phyloP scores from a whole-genome alignment of 805 yeast genomes.

The Pichia californica region DNA sequence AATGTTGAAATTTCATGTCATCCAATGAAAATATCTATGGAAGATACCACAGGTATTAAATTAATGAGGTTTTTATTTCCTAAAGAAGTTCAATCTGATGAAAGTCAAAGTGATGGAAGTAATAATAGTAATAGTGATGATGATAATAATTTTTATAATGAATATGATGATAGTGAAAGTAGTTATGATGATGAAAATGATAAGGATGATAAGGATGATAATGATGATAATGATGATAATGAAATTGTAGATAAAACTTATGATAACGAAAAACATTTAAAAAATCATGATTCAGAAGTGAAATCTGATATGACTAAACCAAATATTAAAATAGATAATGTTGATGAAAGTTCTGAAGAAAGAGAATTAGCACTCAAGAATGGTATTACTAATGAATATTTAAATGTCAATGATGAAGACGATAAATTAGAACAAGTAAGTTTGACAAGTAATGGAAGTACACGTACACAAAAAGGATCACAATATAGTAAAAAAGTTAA shows the following conservation, averaged over 20 bases:
- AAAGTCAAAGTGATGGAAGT: too few relatives aligned
- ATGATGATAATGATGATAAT: neutral
- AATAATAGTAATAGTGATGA: neutral
- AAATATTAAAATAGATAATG: too few relatives aligned
- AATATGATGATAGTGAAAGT: neutral
- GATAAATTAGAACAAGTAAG: neutral
- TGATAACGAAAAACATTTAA: too few relatives aligned
- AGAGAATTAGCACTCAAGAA: neutral
- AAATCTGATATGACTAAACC: too few relatives aligned
- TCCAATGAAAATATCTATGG: constrained; percentile 70
- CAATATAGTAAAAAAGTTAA: neutral
- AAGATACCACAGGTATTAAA: constrained; percentile 58
- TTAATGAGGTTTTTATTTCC: constrained; percentile 72
- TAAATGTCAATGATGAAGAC: neutral
- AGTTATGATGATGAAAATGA: neutral
- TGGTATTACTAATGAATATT: neutral
- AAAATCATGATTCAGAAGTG: too few relatives aligned
- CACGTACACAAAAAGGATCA: neutral
- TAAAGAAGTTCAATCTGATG: constrained; percentile 3
- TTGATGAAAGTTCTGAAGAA: too few relatives aligned
- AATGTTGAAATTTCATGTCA: constrained; percentile 51
- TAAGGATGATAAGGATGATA: neutral
- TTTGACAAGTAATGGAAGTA: neutral
- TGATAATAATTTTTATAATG: neutral
- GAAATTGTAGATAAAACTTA: neutral